phyloP scores from a whole-genome alignment of 2,329 filamentous ascomycete species.

The Colletotrichum graminicola region DNA sequence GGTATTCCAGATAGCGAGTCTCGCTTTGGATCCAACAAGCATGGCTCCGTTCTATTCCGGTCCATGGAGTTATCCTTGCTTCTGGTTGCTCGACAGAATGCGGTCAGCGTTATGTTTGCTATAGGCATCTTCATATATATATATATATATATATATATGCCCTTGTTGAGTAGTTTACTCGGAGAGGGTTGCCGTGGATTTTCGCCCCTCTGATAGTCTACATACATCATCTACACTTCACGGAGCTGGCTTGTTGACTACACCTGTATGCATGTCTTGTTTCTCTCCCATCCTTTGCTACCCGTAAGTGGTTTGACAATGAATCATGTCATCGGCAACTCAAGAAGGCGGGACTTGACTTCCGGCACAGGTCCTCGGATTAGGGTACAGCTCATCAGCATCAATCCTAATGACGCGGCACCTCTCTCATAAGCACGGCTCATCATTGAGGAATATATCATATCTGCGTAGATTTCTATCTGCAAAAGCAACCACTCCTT shows the following conservation, averaged over 20 bases:
- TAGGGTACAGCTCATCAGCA: not conserved
- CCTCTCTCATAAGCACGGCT: not conserved
- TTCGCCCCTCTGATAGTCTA: not conserved
- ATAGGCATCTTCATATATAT: not conserved
- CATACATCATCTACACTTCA: not conserved
- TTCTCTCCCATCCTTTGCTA: too few relatives aligned
- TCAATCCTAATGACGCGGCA: not conserved
- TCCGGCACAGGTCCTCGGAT: not conserved
- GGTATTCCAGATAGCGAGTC: not conserved
- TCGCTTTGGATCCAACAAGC: not conserved
- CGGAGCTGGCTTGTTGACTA: not conserved
- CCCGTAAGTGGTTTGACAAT: not conserved
- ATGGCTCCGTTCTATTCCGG: not conserved
- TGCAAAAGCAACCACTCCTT: slow-evolving; percentile 27
- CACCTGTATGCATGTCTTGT: too few relatives aligned
- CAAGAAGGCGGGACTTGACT: not conserved
- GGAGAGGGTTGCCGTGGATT: not conserved
- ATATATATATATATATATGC: not conserved
- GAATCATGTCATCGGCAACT: not conserved
- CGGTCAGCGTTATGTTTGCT: not conserved
- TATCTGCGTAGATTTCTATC: slow-evolving; percentile 36
- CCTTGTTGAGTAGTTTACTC: not conserved
- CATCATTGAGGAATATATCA: not conserved
- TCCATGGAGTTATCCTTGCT: not conserved
- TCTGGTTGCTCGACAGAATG: not conserved